Base-by-base conservation (phyloP, 1,139 yeast species). In the Debaryomyces nepalensis region DNA sequence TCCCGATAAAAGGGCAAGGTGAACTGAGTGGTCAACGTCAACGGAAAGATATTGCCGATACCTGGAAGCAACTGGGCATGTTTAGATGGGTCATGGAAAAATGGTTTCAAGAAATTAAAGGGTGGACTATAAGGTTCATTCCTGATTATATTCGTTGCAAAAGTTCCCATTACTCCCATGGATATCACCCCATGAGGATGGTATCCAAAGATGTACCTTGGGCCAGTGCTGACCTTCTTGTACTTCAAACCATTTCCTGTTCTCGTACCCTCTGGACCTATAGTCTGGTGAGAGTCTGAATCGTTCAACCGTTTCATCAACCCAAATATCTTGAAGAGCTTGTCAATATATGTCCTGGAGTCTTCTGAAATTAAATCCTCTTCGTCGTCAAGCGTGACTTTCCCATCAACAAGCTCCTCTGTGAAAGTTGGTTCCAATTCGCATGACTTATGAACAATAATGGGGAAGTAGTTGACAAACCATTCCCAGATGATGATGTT, bases 101-200 rank as follows among this genome's bases (percentile, higher is more conserved):
- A 54, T 8, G 71, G 70, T 42, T 63, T 66, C 26, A 73, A 53
- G 77, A 87, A 87, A 26, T 75, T 74, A 4, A 86, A 76, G 0
- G 73, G 70, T 3, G 77, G 73, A 44, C 63, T 61, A 46, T 58
- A 73, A 0, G 78, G 77, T 51, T 73, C 77, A 49, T 73, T 73
- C 29, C 77, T 52, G 23, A 73, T 50, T 9, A 91, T 95, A 51
- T 91, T 91, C 7, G 96, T 87, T 0, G 85, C 93, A 55, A 93
- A 74, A 0, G 84, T 84, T 4, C 97, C 97, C 62, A 93, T 82
- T 0, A 86, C 95, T 1, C 98, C 97, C 79, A 91, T 77, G 0
- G 97, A 89, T 20, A 91, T 90, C 8, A 93, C 91, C 0, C 99
- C 99, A 61, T 93, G 99, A 0, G 99, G 99, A 63, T 91, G 98